These are phyloP conservation scores for Cutaneotrichosporon curvatum DNA, from an alignment of 1,284 basidiomycete species.

Conservation along the genomic window DNA sequence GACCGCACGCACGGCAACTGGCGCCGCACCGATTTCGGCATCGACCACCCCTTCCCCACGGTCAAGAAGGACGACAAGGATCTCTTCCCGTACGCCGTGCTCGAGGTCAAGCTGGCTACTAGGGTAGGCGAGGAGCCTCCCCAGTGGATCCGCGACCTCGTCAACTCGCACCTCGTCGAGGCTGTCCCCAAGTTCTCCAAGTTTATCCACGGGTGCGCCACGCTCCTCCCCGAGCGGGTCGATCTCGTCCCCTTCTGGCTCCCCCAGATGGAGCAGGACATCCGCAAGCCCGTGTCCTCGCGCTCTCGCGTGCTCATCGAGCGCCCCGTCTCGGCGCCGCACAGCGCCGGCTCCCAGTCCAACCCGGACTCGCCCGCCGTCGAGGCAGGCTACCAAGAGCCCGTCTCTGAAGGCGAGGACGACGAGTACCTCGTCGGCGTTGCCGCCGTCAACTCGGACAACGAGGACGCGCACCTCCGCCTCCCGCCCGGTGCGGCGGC, in stretches of 20 bases:
- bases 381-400: slow-evolving; percentile 63
- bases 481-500: slow-evolving; percentile 62
- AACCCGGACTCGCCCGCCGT: slow-evolving; percentile 35
- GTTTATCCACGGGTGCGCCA: slow-evolving; percentile 96
- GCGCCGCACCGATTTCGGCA: slow-evolving; percentile 88
- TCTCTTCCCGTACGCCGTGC: slow-evolving; percentile 82
- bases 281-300: slow-evolving; percentile 78
- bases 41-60: slow-evolving; percentile 83
- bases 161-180: slow-evolving; percentile 88
- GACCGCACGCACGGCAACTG: slow-evolving; percentile 78
- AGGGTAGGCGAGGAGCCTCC: slow-evolving; percentile 95
- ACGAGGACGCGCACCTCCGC: slow-evolving; percentile 67
- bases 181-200: slow-evolving; percentile 79
- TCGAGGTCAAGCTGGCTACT: slow-evolving; percentile 97
- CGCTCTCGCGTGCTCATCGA: slow-evolving; percentile 59
- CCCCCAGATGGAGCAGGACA: slow-evolving; percentile 76
- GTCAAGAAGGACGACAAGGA: slow-evolving; percentile 75
- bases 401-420: slow-evolving; percentile 78
- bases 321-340: slow-evolving; percentile 53
- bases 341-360: slow-evolving; percentile 41
- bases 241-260: slow-evolving; percentile 99
- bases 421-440: slow-evolving; percentile 64
- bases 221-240: slow-evolving; percentile 83
- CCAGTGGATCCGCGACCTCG: slow-evolving; percentile 90
- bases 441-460: slow-evolving; percentile 53